phyloP scores from a whole-genome alignment of 495 filamentous ascomycete species.

The Durotheca rogersii region DNA sequence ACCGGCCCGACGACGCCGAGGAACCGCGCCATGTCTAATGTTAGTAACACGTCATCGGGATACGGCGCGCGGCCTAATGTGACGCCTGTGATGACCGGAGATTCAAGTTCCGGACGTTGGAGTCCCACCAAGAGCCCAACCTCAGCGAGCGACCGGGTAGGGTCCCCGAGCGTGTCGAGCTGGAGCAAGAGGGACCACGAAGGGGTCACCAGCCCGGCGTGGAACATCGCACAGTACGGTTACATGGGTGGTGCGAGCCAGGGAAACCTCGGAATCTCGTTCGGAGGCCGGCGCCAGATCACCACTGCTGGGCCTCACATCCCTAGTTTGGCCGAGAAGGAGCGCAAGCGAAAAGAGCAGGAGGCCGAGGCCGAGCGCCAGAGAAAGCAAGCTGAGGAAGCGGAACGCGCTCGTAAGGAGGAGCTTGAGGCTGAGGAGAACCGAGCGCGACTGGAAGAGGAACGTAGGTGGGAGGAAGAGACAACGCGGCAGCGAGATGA shows the following conservation, averaged over 20 bases:
- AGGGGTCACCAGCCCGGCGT: conserved; percentile 78
- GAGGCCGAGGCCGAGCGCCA: conserved; percentile 59
- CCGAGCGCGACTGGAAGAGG: conserved; percentile 65
- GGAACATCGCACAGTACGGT: conserved; percentile 98
- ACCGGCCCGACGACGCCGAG: conserved; percentile 60
- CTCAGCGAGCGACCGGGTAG: conserved; percentile 35
- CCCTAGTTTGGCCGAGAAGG: conserved; percentile 63
- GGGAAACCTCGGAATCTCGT: conserved; percentile 89
- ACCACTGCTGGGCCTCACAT: conserved; percentile 78
- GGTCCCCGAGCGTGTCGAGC: conserved; percentile 64
- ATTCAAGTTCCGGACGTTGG: conserved; percentile 54
- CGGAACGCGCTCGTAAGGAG: conserved; percentile 58
- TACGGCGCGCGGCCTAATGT: conserved; percentile 44
- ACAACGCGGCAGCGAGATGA: conserved; percentile 65
- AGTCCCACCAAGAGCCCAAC: conserved; percentile 63
- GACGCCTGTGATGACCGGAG: conserved; percentile 48
- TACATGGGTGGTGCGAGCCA: conserved; percentile 98
- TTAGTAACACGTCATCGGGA: conserved; percentile 62
- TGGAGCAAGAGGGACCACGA: conserved; percentile 90
- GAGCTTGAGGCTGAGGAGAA: conserved; percentile 72
- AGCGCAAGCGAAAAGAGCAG: conserved; percentile 53
- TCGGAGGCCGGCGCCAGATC: conserved; percentile 89
- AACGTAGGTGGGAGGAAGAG: conserved; percentile 79
- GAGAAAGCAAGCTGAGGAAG: conserved; percentile 63
- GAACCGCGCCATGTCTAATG: conserved; percentile 64